Evolutionary conservation across 306 rosid species (phyloP), one percentile per base, ranked within the genome.

Genomic region (Senna siamea): DNA sequence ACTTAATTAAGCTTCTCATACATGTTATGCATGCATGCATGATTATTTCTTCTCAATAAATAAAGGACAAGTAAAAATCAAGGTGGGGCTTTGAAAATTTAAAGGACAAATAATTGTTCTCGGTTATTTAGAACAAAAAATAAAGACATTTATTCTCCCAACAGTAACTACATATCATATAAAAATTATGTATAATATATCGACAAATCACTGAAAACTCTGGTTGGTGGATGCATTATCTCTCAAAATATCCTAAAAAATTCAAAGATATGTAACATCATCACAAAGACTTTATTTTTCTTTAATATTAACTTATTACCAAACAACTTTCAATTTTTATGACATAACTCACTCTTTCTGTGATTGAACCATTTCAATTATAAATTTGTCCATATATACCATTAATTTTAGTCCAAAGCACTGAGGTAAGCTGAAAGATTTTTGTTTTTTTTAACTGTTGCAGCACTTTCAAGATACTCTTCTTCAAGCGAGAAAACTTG

Each of bases 361-460:
- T n/a, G n/a, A n/a, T 66, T 56, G 63, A 56, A 56, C 61, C 68
- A 56, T 59, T 34, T 65, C 70, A n/a, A 59, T 66, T 48, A 57
- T 66, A 18, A 57, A 40, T 30, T 57, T 28, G 32, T 37, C 34
- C 13, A 13, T 4, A 28, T 20, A 11, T 17, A n/a, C n/a, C n/a
- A n/a, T 38, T 23, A 9, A 28, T 32, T 50, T 26, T 9, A 0
- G 11, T 48, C 9, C 18, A 48, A 13, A 59, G 54, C 60, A 51
- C 43, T 51, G 12, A 20, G 54, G 18, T 18, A 11, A 69, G 47
- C 47, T 66, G 64, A 44, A n/a, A 47, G 40, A 52, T 37, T 37
- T 37, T 7, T 37, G 15, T 62, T 60, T 38, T 52, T n/a, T 52
- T 66, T 70, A 35, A 55, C 74, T 54, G 17, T 1, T 53, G 30